Evolutionary conservation across 2,329 filamentous ascomycete species (phyloP), one percentile per base, ranked within the genome.

Genomic region (Immersiporthe knoxdaviesiana): DNA sequence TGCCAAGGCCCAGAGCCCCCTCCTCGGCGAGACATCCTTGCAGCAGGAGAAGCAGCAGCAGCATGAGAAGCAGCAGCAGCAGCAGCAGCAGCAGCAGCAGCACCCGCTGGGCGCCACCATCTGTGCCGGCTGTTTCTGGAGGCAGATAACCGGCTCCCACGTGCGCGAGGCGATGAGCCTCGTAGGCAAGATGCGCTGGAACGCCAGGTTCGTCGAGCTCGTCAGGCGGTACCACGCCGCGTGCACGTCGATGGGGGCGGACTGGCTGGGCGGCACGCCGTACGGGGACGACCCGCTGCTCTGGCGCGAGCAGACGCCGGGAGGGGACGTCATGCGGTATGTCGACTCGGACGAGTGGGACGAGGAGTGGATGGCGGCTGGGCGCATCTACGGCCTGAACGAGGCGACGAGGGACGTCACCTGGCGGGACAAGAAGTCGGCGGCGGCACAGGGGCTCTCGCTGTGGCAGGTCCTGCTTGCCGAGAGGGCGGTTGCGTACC

Each of bases 221-320:
- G 56, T 24, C 4, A 21, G 37, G 56, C 27, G 56, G 32, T 60
- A 60, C 56, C 30, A 39, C 56, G 32, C 30, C 56, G 16, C 56
- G 30, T 60, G 56, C 56, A 60, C 56, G 56, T 60, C 56, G 12
- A 30, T 60, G 18, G 56, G 56, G 27, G 56, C 56, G 18, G 56
- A 39, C 56, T 60, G 32, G 56, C 56, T 60, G 11, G 56, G 56
- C 56, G 56, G 10, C 56, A 21, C 8, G 32, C 30, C 56, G 8
- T 60, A 60, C 18, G 56, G 56, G 6, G 56, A 60, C 32, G 27
- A 32, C 21, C 56, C 56, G 32, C 10, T 60, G 56, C 27, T 60
- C 8, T 60, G 56, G 56, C 56, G 56, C 56, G 56, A 24, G 18
- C 27, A 39, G 56, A 37, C 16, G 56, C 56, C 56, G 32, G 4